Evolutionary conservation across 139 green algal genomes (phyloP), one percentile per base, ranked within the genome.

Genomic region (Mychonastes homosphaera): DNA sequence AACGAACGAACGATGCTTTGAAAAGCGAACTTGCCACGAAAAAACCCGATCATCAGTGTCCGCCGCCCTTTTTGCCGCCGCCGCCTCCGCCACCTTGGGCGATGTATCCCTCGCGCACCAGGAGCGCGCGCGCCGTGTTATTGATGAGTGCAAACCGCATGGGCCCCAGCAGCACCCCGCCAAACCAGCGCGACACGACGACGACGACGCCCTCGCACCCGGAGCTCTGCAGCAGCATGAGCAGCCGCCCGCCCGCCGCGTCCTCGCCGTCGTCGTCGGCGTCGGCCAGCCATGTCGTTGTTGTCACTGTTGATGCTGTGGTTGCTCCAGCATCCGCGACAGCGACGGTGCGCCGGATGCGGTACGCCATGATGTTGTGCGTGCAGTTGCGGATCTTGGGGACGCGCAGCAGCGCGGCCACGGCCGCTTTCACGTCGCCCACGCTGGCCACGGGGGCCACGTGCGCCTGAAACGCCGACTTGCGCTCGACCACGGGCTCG

Each of bases 301-400:
- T 10, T 44, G 36, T 44, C 12, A n/a, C 12, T 44, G 36, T 44
- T 10, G 10, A 13, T 44, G 13, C 12, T 10, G 18, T 39, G 29
- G 26, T 48, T n/a, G n/a, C n/a, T n/a, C n/a, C n/a, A n/a, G n/a
- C n/a, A n/a, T n/a, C n/a, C n/a, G n/a, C n/a, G n/a, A 67, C 27
- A 60, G 27, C 36, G 51, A n/a, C 58, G 3, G 34, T 28, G 2
- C 21, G 28, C 36, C 39, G 15, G 24, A 92, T 84, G 40, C 85
- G 61, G 54, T 86, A 92, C 4, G 83, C 86, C 70, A 90, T 79
- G 54, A 95, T 92, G 73, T 91, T 92, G 74, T 95, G 87, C 0
- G 87, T 94, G 3, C 87, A 87, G 4, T 67, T 61, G 18, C 63
- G 54, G 15, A 95, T 82, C 67, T 93, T 94, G 58, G 69, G 80